Evolutionary conservation across 768 basidiomycete genomes (phyloP), one percentile per base, ranked within the genome.

Genomic region (Termitomyces heimii): DNA sequence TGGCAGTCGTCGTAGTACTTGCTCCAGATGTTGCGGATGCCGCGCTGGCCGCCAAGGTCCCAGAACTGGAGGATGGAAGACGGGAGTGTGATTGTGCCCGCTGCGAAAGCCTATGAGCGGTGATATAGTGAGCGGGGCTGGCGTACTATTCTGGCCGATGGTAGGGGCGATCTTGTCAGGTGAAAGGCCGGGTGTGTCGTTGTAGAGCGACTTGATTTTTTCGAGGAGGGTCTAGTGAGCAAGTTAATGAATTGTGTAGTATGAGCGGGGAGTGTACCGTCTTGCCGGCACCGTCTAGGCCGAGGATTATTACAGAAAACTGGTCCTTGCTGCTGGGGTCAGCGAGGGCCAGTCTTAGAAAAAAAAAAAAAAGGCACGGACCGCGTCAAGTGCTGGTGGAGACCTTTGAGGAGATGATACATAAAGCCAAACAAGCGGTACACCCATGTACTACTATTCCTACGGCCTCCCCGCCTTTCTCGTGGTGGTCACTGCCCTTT

Each of bases 1-100:
- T 99, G 96, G 62, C 94, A 97, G 68, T 98, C 94, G 55, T 92
- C 89, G 69, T 96, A 98, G 72, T 99, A 99, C 55, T 83, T 79
- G 58, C 88, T 85, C 95, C 96, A 98, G 62, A 99, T 96, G 35
- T 85, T 88, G 29, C 96, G 82, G 40, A 99, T 96, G 24, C 95
- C 94, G 1, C 88, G 78, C 68, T 98, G 96, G 0, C 96, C 96
- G 12, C 97, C 96, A 10, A 99, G 79, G 67, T 99, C 97, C 85
- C 94, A 97, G 78, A 98, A 98, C 67, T 93, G 92, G 28, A 98
- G 82, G 29, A 96, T 89, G 0, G 94, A 94, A 0, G 94, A 96
- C 0, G 97, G 93, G 5, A 99, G 80, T 0, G 85, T 86, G 58
- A 98, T 94, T 68, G 92, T 92, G 39, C 96, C 97, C 70, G 90